These are phyloP conservation scores for Penicillium sp. DNA, from an alignment of 2,329 filamentous ascomycete species.

Conservation along the genomic window DNA sequence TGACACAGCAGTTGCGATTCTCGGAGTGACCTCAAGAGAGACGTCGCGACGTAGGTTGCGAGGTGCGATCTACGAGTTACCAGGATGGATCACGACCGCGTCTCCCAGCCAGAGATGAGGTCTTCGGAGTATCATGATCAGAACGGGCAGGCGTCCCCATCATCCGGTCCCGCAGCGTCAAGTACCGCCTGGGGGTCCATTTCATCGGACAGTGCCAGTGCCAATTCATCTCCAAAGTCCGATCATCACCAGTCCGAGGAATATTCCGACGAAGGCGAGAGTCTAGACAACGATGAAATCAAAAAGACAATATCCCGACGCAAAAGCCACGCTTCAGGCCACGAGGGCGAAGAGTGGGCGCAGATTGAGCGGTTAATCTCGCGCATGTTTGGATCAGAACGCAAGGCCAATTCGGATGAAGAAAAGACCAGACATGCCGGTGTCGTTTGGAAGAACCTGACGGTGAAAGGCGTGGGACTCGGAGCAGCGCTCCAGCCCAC, in stretches of 20 bases:
- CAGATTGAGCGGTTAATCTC: conserved; percentile 52
- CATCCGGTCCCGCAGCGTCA: background rate
- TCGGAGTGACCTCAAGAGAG: too few relatives aligned
- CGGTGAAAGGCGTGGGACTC: conserved; percentile 63
- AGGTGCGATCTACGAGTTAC: background rate
- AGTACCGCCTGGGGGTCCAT: conserved; percentile 2
- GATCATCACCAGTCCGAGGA: background rate
- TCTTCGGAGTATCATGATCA: background rate
- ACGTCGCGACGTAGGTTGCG: too few relatives aligned
- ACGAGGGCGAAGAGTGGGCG: conserved; percentile 26
- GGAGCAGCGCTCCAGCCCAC: conserved; percentile 57
- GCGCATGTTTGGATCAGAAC: conserved; percentile 61
- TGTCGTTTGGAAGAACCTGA: conserved; percentile 64
- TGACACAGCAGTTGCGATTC: too few relatives aligned
- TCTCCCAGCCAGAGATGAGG: background rate
- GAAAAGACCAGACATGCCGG: conserved; percentile 65
- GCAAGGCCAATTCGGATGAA: conserved; percentile 61
- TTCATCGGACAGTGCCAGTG: background rate
- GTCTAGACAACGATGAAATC: conserved; percentile 14
- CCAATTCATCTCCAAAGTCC: too few relatives aligned
- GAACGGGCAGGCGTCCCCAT: background rate
- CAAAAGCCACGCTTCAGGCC: conserved; percentile 18
- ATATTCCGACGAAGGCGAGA: background rate
- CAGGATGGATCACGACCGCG: conserved; percentile 1
- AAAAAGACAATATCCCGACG: conserved; percentile 22